These are phyloP conservation scores for Microsporum ferrugineum DNA, from an alignment of 2,329 filamentous ascomycete genomes.

Conservation along the genomic window DNA sequence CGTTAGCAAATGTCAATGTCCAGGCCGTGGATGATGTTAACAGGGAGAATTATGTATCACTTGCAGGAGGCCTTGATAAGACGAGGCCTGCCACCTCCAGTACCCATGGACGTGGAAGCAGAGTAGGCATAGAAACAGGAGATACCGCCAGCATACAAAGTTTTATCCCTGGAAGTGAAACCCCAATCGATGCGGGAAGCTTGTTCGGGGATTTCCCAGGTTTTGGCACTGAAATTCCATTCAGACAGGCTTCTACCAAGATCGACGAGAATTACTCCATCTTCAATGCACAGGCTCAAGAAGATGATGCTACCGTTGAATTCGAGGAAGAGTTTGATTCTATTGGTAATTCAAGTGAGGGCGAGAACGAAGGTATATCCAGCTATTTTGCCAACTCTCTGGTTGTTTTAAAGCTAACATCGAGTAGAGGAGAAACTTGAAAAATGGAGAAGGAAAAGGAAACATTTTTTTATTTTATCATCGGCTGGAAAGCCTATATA, in stretches of 20 bases:
- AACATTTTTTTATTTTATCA: slow-evolving; percentile 94
- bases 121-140: slow-evolving; percentile 39
- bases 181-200: slow-evolving; percentile 65
- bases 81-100: slow-evolving; percentile 18
- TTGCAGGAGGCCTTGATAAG: slow-evolving; percentile 20
- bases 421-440: slow-evolving; percentile 34
- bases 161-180: slow-evolving; percentile 43
- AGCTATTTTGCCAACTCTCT: neutral
- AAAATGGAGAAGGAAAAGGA: slow-evolving; percentile 82
- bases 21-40: slow-evolving; percentile 60
- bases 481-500: slow-evolving; percentile 96
- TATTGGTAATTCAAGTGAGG: slow-evolving; percentile 55
- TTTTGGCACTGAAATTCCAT: slow-evolving; percentile 17
- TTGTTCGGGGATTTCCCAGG: slow-evolving; percentile 60
- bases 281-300: slow-evolving; percentile 14
- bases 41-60: slow-evolving; percentile 49
- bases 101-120: slow-evolving; percentile 34
- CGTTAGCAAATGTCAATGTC: slow-evolving; percentile 67
- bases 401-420: slow-evolving; percentile 17
- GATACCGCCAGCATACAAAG: slow-evolving; percentile 43
- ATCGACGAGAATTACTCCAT: neutral
- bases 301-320: slow-evolving; percentile 44
- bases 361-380: slow-evolving; percentile 24
- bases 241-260: slow-evolving; percentile 21
- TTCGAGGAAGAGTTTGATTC: slow-evolving; percentile 68